Base-by-base conservation (phyloP, 2,329 filamentous ascomycete genomes). In the Trichophyton schoenleinii region DNA sequence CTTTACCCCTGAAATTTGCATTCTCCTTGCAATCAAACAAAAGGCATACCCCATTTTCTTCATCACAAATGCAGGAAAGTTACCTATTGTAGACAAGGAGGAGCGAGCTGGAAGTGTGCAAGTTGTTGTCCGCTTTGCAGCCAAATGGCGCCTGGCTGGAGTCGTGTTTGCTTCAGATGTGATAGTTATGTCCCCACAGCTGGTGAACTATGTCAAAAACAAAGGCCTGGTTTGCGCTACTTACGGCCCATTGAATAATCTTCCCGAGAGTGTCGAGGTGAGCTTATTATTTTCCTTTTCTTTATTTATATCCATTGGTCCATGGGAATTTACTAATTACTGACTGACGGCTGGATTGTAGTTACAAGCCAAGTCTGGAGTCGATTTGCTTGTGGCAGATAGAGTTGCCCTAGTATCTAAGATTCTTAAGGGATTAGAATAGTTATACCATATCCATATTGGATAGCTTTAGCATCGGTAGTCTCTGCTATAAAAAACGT, bases 81-180 rank as follows among this genome's bases (percentile, higher is more conserved):
- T 57, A 9, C 67, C 67, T 2, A 53, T 66, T 13, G 59, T 57
- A 18, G 73, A 75, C 60, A 60, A 36, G 44, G 68, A 70, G 28
- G 65, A 68, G 48, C 69, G 75, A 18, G 73, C 70, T 1, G 66
- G 65, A n/a, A 75, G 70, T 61, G 62, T 76, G 9, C 71, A 76
- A 61, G 66, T 66, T 22, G 75, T 72, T 1, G 66, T 75, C 18
- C 66, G 66, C n/a, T 77, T 77, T 62, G 74, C 75, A 13, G 68
- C 67, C 46, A 61, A 66, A 38, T 77, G 74, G 74, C 66, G 67
- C 5, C 67, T 77, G 8, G 58, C 68, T 5, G 75, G 75, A 0
- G 61, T 77, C 34, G 71, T 76, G 18, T 66, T 74, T 18, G 69
- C 70, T 0, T 71, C 70, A 4, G 71, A 77, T 53, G 62, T 70